These are phyloP conservation scores for Plasmodium yoelii DNA, from an alignment of 169 alveolate species.

Conservation along the genomic window DNA sequence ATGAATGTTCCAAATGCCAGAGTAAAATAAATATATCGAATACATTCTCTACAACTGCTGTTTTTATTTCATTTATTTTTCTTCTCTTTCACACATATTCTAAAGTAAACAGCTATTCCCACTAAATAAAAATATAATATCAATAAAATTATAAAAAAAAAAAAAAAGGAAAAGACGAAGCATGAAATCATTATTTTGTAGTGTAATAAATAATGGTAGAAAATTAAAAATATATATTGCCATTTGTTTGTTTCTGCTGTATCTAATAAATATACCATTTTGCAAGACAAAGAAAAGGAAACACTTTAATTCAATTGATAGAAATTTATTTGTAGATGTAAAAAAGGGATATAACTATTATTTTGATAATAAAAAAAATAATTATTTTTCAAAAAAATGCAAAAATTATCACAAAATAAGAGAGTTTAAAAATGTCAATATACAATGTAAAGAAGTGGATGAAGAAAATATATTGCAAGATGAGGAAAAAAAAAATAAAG, in stretches of 20 bases:
- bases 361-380: constrained; percentile 6
- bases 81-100: no score
- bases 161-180: constrained; percentile 13
- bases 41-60: no score
- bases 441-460: constrained; percentile 8
- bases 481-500: not conserved
- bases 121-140: no score
- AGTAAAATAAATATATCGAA: no score
- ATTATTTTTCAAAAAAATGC: constrained; percentile 18
- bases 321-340: constrained; percentile 22
- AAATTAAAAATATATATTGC: constrained; percentile 51
- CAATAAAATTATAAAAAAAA: not conserved
- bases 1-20: no score
- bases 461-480: not conserved
- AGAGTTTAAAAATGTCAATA: not conserved
- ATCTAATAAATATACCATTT: not conserved
- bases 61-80: no score
- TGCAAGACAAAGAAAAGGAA: constrained; percentile 7
- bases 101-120: no score
- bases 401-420: constrained; percentile 13
- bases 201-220: constrained; percentile 43
- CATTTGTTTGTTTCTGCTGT: constrained; percentile 26
- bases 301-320: not conserved
- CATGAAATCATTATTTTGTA: constrained; percentile 42
- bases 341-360: not conserved